A percentile compares a stretch with the other conserved stretches of the same genome.
Evolutionary conservation across 257 asterid species (phyloP).

Genomic region (Anisodus acutangulus): DNA sequence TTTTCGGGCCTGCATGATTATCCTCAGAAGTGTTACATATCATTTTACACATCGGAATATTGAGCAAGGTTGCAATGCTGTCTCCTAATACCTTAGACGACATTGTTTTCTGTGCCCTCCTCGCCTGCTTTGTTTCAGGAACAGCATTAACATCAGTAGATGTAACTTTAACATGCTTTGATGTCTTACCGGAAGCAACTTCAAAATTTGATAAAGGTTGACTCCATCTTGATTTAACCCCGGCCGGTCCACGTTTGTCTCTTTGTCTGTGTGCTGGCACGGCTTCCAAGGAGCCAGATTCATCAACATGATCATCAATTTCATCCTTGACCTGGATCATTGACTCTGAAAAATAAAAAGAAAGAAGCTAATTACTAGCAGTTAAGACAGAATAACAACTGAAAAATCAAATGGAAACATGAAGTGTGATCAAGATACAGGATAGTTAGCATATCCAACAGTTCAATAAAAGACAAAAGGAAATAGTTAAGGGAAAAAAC

Average conservation of each 20-base stretch:
- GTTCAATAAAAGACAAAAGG: not conserved
- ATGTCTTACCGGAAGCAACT: constrained; percentile 52
- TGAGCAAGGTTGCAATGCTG: constrained; percentile 27
- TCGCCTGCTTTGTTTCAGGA: constrained; percentile 57
- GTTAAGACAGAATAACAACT: constrained; percentile 7
- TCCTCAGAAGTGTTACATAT: constrained; percentile 35
- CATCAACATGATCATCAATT: constrained; percentile 58
- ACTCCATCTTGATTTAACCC: constrained; percentile 58
- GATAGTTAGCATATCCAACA: constrained; percentile 14
- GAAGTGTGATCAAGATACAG: constrained; percentile 3
- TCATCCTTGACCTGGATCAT: constrained; percentile 49
- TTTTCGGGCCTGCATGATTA: constrained; percentile 56
- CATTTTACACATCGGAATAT: constrained; percentile 32
- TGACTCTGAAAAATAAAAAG: constrained; percentile 40
- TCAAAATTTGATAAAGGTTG: constrained; percentile 52
- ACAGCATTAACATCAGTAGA: constrained; percentile 45
- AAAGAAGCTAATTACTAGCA: not conserved
- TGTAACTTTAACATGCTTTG: constrained; percentile 61
- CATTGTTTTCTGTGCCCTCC: constrained; percentile 57
- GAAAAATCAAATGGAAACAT: constrained; percentile 17
- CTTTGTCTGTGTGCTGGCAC: constrained; percentile 45
- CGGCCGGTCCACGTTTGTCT: constrained; percentile 54
- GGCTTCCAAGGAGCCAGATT: constrained; percentile 58
- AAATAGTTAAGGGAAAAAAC: not conserved
- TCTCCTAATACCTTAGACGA: constrained; percentile 55